A percentile compares a stretch with the other conserved stretches of the same genome.
These are phyloP conservation scores for Trypethelium eluteriae DNA, from an alignment of 495 filamentous ascomycete species.

Conservation along the genomic window DNA sequence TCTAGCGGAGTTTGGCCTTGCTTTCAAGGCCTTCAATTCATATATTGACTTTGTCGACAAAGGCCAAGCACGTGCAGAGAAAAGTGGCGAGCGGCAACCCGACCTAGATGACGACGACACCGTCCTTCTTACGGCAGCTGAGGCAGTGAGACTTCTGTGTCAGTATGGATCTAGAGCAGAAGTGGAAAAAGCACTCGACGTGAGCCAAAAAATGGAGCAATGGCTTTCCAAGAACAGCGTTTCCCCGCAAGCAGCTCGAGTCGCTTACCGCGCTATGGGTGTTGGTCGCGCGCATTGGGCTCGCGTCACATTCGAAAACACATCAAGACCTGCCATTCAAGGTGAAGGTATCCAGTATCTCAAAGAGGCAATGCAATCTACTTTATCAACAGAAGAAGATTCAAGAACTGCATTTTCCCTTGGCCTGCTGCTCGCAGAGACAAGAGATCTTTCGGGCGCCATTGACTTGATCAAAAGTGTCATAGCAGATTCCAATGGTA, in stretches of 20 bases:
- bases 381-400: conserved; percentile 52
- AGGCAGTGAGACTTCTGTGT: conserved; percentile 73
- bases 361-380: conserved; percentile 58
- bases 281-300: conserved; percentile 81
- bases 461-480: conserved; percentile 67
- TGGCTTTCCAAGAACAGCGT: conserved; percentile 48
- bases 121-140: conserved; percentile 64
- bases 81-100: conserved; percentile 62
- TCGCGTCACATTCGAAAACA: conserved; percentile 63
- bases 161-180: conserved; percentile 66
- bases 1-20: conserved; percentile 80
- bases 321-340: conserved; percentile 59
- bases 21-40: conserved; percentile 76
- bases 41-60: conserved; percentile 80
- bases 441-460: conserved; percentile 64
- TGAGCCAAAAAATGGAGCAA: conserved; percentile 57
- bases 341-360: conserved; percentile 65
- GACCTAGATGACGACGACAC: conserved; percentile 70
- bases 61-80: conserved; percentile 70
- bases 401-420: conserved; percentile 70
- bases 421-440: conserved; percentile 72
- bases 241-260: conserved; percentile 21
- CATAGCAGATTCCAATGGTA: conserved; percentile 33
- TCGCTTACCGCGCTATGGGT: conserved; percentile 71
- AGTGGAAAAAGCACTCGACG: conserved; percentile 64